phyloP scores from a whole-genome alignment of 108 stramenopile genomes.

The Seminavis robusta region DNA sequence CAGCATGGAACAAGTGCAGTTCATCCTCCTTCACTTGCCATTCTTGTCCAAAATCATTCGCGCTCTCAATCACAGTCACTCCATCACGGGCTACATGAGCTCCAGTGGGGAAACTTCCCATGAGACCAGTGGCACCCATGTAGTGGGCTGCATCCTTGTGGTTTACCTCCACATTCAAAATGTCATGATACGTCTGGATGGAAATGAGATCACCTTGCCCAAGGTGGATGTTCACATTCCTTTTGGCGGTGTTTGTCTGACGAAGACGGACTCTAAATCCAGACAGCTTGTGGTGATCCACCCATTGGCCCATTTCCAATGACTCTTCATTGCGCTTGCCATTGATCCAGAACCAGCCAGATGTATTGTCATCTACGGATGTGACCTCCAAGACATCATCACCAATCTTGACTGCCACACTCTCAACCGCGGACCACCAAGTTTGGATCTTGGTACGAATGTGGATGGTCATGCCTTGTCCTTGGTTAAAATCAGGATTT shows the following conservation, averaged over 20 bases:
- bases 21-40: neutral
- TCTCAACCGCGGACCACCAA: conserved; percentile 3
- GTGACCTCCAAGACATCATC: neutral
- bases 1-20: neutral
- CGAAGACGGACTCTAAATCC: neutral
- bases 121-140: neutral
- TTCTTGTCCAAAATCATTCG: conserved; percentile 7
- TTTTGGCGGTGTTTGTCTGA: too few relatives aligned
- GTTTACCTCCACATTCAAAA: conserved; percentile 7
- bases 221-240: conserved; percentile 3
- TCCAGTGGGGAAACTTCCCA: conserved; percentile 1
- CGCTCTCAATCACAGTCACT: neutral
- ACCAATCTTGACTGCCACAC: conserved; percentile 7
- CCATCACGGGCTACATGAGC: conserved; percentile 11
- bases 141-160: neutral
- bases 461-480: neutral
- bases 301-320: too few relatives aligned
- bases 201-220: conserved; percentile 3
- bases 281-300: neutral
- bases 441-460: conserved; percentile 6
- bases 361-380: too few relatives aligned
- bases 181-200: neutral
- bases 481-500: neutral
- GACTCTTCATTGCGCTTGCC: neutral
- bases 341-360: neutral